Conservation (phyloP, 1,284 basidiomycete species). For the Pseudozyma pruni region DNA sequence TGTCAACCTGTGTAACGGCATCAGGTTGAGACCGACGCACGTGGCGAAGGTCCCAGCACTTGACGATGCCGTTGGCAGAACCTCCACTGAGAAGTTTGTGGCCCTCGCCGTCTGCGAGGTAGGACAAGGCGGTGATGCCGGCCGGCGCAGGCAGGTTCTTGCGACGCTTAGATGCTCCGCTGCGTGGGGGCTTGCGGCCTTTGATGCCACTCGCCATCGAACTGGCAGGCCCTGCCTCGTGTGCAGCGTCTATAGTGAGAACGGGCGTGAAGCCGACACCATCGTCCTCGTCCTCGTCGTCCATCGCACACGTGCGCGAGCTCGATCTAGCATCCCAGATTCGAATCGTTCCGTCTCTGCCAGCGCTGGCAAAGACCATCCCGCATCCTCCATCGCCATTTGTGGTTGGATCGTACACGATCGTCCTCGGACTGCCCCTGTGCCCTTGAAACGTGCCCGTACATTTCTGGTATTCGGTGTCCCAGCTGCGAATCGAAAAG, state of each 20-base stretch:
- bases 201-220: neutral
- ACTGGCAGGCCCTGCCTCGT: conserved; percentile 11
- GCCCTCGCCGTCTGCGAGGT: conserved; percentile 42
- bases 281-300: conserved; percentile 1
- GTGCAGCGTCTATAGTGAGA: conserved; percentile 58
- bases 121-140: conserved; percentile 59
- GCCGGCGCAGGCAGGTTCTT: conserved; percentile 15
- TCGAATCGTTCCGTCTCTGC: conserved; percentile 61
- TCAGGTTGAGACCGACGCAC: conserved; percentile 9
- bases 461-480: conserved; percentile 53
- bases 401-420: conserved; percentile 58
- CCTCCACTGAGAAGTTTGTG: conserved; percentile 56
- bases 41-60: conserved; percentile 64
- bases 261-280: conserved; percentile 26
- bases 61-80: conserved; percentile 59
- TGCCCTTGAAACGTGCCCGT: conserved; percentile 44
- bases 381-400: conserved; percentile 45
- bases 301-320: neutral
- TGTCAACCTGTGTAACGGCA: conserved; percentile 16
- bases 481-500: conserved; percentile 61
- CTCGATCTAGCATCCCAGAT: conserved; percentile 57
- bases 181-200: conserved; percentile 10
- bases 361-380: conserved; percentile 58
- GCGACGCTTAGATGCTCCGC: conserved; percentile 11
- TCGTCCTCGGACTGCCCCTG: conserved; percentile 56